Evolutionary conservation across 1,284 basidiomycete species (phyloP), one percentile per base, ranked within the genome.

Genomic region (Fomitopsis pinicola): DNA sequence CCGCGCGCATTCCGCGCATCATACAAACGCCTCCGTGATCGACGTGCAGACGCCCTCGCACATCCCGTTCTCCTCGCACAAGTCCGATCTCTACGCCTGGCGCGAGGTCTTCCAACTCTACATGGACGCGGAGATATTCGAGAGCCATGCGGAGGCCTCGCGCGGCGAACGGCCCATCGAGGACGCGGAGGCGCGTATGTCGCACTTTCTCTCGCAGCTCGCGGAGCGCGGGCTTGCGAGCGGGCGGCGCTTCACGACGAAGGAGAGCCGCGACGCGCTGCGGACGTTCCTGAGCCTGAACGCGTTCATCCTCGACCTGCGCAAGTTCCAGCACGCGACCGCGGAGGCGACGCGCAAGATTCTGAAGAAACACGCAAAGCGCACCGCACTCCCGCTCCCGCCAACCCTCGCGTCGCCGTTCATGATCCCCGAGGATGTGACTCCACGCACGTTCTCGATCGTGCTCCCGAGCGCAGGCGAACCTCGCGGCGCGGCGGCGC

Each of bases 361-460:
- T 63, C 83, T 97, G 63, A 97, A 98, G 80, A 98, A 98, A 73
- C 96, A 97, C 72, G 85, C 92, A 33, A 98, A 97, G 73, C 87
- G 94, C 5, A 94, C 92, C 0, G 83, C 87, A 0, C 76, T 92
- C 3, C 85, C 86, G 0, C 72, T 83, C 17, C 80, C 82, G 1
- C 69, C 71, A 0, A 62, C 66, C 30, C 61, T 74, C 12, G 58
- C 68, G 12, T 70, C 70, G 9, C 69, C 68, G 8, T 42, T 53
- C 33, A 48, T 62, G 14, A 45, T 61, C 38, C 42, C 59, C 1
- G 64, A 62, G 8, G 22, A 46, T 15, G 60, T 59, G 42, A 63
- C 54, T 9, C 28, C 46, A 15, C 40, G 38, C 14, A 35, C 52
- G 57, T 61, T 60, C 60, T 56, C 62, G 55, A 22, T 56, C 63